Base-by-base conservation (phyloP, 768 basidiomycete species). In the Epithele typhae region DNA sequence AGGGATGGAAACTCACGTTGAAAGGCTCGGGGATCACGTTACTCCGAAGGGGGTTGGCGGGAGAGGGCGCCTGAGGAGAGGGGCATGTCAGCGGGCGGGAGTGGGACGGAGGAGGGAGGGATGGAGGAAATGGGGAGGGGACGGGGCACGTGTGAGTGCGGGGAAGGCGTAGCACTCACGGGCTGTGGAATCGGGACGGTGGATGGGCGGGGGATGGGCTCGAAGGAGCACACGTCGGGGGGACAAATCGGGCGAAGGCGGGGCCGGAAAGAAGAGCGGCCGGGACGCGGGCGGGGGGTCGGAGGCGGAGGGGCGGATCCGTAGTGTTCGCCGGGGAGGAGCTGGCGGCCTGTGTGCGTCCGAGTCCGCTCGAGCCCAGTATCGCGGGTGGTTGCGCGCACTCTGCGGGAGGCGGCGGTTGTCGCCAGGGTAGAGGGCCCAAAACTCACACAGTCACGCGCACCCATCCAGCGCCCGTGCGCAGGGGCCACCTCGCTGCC, bases 381-480 rank as follows among this genome's bases (percentile, higher is more conserved):
- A 9, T 32, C 15, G 40, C 40, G 21, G 25, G n/a, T 27, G 40
- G 27, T 42, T 12, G 40, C 32, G 40, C 12, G 25, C 10, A 42
- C 18, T 9, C 24, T 7, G 9, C 15, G n/a, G n/a, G 19, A 42
- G 40, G 19, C 10, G 27, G 19, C 32, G n/a, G 18, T 27, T 8
- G 22, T 24, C 39, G 18, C 41, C 33, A 35, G 42, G 32, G 34
- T 25, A 19, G 15, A 43, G 42, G 42, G 42, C 34, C 19, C 7
- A 34, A 43, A 43, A 43, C 18, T 43, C 42, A 43, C 42, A 43
- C 42, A 43, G 42, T 43, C 42, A 43, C 42, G 42, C 42, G 21
- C 42, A 22, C 19, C 15, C n/a, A n/a, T 11, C 37, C 25, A 24
- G 14, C 40, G 2, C 25, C 40, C 27, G 27, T 27, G 40, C 40